Conservation (phyloP, 169 alveolate species). For the Cryptosporidium ubiquitum region DNA sequence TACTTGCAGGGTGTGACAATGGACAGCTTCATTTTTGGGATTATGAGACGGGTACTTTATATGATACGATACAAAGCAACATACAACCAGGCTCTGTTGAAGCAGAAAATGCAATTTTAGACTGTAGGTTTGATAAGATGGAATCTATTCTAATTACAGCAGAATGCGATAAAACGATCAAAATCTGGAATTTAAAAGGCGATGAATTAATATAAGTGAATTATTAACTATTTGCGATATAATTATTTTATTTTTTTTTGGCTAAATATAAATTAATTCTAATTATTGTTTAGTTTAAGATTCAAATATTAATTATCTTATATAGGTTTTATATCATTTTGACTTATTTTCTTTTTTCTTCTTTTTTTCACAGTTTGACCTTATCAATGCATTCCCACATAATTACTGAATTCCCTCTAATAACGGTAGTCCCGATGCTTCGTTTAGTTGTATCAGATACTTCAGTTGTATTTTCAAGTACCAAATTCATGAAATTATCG, state of each 20-base stretch:
- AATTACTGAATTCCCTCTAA: constrained; percentile 97
- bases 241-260: background rate
- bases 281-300: background rate
- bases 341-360: background rate
- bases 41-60: constrained; percentile 95
- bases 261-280: background rate
- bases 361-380: constrained; percentile 78
- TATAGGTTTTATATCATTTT: background rate
- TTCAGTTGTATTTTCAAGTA: constrained; percentile 95
- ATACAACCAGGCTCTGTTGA: constrained; percentile 97
- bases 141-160: constrained; percentile 96
- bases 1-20: constrained; percentile 96
- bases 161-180: constrained; percentile 98
- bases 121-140: constrained; percentile 93
- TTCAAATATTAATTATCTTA: background rate
- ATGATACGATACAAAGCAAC: constrained; percentile 86
- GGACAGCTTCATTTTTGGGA: constrained; percentile 97
- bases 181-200: constrained; percentile 83
- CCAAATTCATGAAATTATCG: constrained; percentile 98
- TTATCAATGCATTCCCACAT: constrained; percentile 99
- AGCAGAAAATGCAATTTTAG: constrained; percentile 95
- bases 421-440: constrained; percentile 96
- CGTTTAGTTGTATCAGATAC: constrained; percentile 84
- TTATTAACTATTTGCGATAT: too few species aligned
- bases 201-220: background rate